Base-by-base conservation (phyloP, 2,329 filamentous ascomycete species). In the Xenoacremonium recifei region DNA sequence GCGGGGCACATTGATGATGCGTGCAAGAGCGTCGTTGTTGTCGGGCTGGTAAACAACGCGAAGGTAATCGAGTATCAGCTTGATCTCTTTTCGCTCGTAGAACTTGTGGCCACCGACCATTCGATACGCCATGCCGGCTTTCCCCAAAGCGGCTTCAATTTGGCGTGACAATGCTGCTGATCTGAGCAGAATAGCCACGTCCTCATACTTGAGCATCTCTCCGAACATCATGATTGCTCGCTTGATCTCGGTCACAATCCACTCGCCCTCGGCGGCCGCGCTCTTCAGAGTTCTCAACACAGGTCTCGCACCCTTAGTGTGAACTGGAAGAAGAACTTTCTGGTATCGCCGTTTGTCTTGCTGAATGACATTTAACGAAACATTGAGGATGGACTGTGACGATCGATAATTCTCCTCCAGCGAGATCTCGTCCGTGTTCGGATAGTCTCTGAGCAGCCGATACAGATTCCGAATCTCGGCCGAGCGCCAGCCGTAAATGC, bases 391-490 rank as follows among this genome's bases (percentile, higher is more conserved):
- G 6, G 83, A 83, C 29, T 85, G 88, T 1, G 90, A 95, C 1
- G 92, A 97, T 17, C 92, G 81, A 60, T 99, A 99, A 57, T 97
- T 99, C 58, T 96, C 87, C 60, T 96, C 88, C 3, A 99, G 73
- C 5, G 92, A 83, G 33, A 96, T 82, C 44, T 93, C 85, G 4
- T 89, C 77, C 0, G 90, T 93, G 19, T 85, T 78, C 0, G 84
- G 84, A 58, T 87, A 96, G 44, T 89, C 83, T 31, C 72, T 72
- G 39, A 89, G 79, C 73, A 99, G 83, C 3, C 87, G 82, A 50
- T 80, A 79, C 35, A 97, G 74, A 56, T 97, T 99, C 61, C 85
- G 85, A 53, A 92, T 89, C 63, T 99, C 92, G 9, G 93, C 92
- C 6, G 89, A 91, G 16, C 92, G 84, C 75, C 95, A 99, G 16